A percentile compares a stretch with the other conserved stretches of the same genome.
Evolutionary conservation across 768 basidiomycete species (phyloP).

Genomic region (Podaxis sp.): DNA sequence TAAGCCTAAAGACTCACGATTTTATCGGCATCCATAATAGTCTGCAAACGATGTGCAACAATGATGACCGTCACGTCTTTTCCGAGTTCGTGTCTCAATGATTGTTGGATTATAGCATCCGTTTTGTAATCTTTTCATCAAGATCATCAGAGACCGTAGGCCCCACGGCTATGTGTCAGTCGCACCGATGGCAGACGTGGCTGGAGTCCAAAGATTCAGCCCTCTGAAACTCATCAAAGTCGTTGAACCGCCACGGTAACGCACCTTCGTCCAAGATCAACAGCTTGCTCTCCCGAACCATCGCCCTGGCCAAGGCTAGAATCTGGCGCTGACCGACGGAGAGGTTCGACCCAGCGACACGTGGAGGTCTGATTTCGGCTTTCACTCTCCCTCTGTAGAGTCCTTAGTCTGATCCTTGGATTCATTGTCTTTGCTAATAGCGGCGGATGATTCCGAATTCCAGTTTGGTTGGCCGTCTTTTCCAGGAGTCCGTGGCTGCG

Average conservation of each 20-base stretch:
- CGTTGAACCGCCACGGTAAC: not conserved
- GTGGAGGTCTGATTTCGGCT: no score
- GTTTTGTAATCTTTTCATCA: slow-evolving; percentile 46
- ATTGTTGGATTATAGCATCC: slow-evolving; percentile 66
- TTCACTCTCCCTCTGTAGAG: no score
- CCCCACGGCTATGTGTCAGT: not conserved
- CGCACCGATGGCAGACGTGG: slow-evolving; percentile 45
- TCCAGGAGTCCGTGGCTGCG: no score
- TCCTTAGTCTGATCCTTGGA: no score
- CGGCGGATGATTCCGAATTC: no score
- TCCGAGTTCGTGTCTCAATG: slow-evolving; percentile 53
- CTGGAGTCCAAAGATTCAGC: slow-evolving; percentile 15
- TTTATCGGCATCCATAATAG: slow-evolving; percentile 62
- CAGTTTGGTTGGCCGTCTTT: no score
- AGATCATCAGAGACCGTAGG: slow-evolving; percentile 24
- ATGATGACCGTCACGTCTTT: slow-evolving; percentile 14
- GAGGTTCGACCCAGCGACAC: slow-evolving; percentile 69
- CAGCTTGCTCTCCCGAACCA: slow-evolving; percentile 53
- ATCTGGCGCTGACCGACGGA: slow-evolving; percentile 75
- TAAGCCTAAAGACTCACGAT: slow-evolving; percentile 31
- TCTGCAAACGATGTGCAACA: slow-evolving; percentile 31
- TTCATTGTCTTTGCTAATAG: no score
- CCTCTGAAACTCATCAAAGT: not conserved
- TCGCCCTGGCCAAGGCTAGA: slow-evolving; percentile 57
- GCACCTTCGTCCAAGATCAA: slow-evolving; percentile 61